These are phyloP conservation scores for Sarocladium brachiariae DNA, from an alignment of 2,329 filamentous ascomycete genomes.

Conservation along the genomic window DNA sequence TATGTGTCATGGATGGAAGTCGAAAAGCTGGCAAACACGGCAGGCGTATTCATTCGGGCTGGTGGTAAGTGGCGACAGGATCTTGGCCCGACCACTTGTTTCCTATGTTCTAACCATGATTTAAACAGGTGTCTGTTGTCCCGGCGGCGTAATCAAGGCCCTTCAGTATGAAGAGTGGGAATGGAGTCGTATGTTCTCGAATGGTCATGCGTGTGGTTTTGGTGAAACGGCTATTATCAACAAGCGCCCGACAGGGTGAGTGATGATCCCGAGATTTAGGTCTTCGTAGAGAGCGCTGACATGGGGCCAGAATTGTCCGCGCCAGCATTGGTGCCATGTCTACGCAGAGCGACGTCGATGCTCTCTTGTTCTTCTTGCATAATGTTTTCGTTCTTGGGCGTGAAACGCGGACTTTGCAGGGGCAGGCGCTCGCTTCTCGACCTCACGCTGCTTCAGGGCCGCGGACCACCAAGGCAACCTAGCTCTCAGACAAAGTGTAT, in stretches of 20 bases:
- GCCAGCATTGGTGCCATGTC: slow-evolving; percentile 57
- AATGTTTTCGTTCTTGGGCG: background rate
- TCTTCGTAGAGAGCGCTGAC: background rate
- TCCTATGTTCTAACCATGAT: background rate
- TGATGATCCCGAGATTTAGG: background rate
- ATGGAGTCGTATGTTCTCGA: slow-evolving; percentile 45
- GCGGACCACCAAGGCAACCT: no score
- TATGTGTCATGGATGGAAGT: slow-evolving; percentile 51
- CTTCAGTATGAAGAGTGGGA: slow-evolving; percentile 46
- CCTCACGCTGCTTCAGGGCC: background rate
- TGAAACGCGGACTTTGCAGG: background rate
- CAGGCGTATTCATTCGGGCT: slow-evolving; percentile 53
- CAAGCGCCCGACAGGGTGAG: slow-evolving; percentile 46
- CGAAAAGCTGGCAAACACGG: slow-evolving; percentile 49
- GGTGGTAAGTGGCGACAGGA: slow-evolving; percentile 27
- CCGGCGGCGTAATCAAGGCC: slow-evolving; percentile 39
- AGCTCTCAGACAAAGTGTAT: no score
- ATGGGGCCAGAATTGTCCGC: slow-evolving; percentile 43
- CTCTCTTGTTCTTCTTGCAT: slow-evolving; percentile 38
- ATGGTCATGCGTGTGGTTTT: slow-evolving; percentile 51
- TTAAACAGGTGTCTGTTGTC: slow-evolving; percentile 38
- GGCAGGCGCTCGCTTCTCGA: background rate
- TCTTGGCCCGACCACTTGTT: background rate
- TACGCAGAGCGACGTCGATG: slow-evolving; percentile 45
- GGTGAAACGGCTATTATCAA: slow-evolving; percentile 46